phyloP scores from a whole-genome alignment of 2,329 filamentous ascomycete genomes.

The Scytalidium sp. region DNA sequence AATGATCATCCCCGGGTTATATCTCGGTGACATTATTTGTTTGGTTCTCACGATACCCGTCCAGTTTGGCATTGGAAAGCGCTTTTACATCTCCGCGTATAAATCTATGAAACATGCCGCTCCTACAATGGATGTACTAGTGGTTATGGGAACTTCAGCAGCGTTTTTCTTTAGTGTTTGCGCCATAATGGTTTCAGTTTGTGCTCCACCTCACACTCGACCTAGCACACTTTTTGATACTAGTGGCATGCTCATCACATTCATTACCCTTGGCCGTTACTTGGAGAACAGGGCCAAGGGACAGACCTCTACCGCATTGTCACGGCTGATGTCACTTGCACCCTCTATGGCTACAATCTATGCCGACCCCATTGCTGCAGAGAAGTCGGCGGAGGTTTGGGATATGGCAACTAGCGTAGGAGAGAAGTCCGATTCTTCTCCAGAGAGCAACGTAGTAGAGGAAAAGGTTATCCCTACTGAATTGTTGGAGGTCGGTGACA shows the following conservation, averaged over 20 bases:
- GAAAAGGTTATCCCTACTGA: constrained; percentile 90
- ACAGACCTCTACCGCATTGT: constrained; percentile 91
- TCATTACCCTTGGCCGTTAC: constrained; percentile 87
- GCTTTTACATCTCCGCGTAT: constrained; percentile 91
- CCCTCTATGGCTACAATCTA: constrained; percentile 98
- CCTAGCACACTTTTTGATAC: constrained; percentile 95
- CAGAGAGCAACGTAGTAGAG: constrained; percentile 62
- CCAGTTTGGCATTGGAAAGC: constrained; percentile 92
- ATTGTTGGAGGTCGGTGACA: constrained; percentile 87
- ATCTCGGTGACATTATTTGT: constrained; percentile 83
- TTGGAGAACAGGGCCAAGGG: constrained; percentile 94
- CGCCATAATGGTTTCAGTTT: constrained; percentile 79
- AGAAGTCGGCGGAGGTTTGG: constrained; percentile 85
- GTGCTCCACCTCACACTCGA: constrained; percentile 71
- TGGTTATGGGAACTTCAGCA: constrained; percentile 88
- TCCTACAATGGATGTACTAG: constrained; percentile 96
- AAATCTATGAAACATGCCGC: constrained; percentile 88
- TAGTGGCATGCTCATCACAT: constrained; percentile 96
- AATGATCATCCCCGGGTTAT: constrained; percentile 68
- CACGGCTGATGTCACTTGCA: constrained; percentile 89
- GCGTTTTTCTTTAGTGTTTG: constrained; percentile 95
- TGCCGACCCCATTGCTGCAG: constrained; percentile 86
- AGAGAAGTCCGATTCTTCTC: constrained; percentile 39
- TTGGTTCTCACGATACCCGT: constrained; percentile 83
- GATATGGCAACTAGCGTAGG: constrained; percentile 38